Evolutionary conservation across 2,329 filamentous ascomycete genomes (phyloP), one percentile per base, ranked within the genome.

Genomic region (Fusarium vanettenii): DNA sequence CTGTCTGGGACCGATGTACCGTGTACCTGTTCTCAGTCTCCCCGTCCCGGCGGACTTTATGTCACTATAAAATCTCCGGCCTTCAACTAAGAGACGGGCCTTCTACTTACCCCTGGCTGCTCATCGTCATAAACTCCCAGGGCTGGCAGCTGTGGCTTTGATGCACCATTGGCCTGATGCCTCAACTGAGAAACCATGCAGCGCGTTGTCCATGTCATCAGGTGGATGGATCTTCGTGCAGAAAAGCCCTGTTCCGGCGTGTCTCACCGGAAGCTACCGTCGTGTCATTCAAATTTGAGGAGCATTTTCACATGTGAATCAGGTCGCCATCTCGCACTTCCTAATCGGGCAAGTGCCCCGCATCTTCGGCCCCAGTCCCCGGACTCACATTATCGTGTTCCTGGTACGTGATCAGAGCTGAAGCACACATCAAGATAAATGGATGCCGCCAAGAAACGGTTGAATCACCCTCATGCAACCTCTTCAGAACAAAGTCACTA

Each of bases 231-330:
- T 55, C 18, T 55, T 55, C 27, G 48, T 55, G 48, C 48, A 55
- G 27, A 13, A 55, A 50, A 63, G 39, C 41, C 29, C 27, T 62
- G 31, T 20, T 31, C 39, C 60, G 35, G 29, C 60, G n/a, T 35
- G 20, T 27, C 37, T 10, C 55, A 25, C 41, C 45, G 43, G 56
- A 35, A 33, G 29, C 45, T 61, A 25, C 35, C 50, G 52, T 41
- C 52, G 22, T 20, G 33, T 66, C 39, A 31, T 48, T 41, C 14
- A 70, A 43, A 20, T 37, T 33, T 43, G n/a, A 48, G 22, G 43
- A 20, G 22, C 62, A 48, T 61, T 64, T 73, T 75, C 73, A 73
- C 73, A 73, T 75, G 73, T 31, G 41, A 75, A 66, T 27, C 63
- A 35, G 29, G 20, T 9, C 11, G 37, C 37, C 10, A 37, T 35